A percentile compares a stretch with the other conserved stretches of the same genome.
Evolutionary conservation across 108 stramenopile genomes (phyloP).

Genomic region (Cyclotella kingstonii): DNA sequence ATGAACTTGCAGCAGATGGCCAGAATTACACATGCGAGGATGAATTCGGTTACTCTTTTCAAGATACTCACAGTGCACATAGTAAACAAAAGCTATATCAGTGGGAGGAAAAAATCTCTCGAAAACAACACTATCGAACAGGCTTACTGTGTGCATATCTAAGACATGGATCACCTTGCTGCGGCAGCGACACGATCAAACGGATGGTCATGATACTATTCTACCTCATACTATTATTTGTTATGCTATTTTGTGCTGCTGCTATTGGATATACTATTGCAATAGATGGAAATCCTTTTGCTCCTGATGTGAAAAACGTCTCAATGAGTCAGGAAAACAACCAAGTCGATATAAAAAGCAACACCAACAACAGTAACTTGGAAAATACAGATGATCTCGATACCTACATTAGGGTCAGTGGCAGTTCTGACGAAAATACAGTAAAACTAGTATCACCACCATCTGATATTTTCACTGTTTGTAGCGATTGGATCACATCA

Average conservation of each 20-base stretch:
- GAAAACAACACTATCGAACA: conserved; percentile 4
- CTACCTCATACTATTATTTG: conserved; percentile 4
- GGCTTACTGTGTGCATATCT: conserved; percentile 16
- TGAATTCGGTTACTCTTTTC: background rate
- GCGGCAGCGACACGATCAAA: background rate
- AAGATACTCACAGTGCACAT: background rate
- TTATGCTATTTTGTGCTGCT: conserved; percentile 23
- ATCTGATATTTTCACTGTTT: conserved; percentile 11
- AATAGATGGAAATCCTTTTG: conserved; percentile 23
- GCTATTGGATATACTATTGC: conserved; percentile 35
- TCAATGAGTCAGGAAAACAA: background rate
- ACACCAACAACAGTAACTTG: background rate
- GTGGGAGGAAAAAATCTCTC: background rate
- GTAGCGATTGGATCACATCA: conserved; percentile 29
- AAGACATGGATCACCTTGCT: conserved; percentile 1
- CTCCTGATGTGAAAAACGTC: background rate
- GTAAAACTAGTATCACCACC: conserved; percentile 13
- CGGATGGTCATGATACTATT: conserved; percentile 7
- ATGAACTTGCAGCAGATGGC: background rate
- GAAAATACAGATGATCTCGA: too few relatives aligned
- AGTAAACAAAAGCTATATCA: background rate
- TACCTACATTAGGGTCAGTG: too few relatives aligned
- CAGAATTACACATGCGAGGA: background rate
- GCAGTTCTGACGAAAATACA: background rate
- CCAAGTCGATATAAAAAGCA: background rate